phyloP scores from a whole-genome alignment of 352 stramenopile genomes.

The Globisporangium splendens region DNA sequence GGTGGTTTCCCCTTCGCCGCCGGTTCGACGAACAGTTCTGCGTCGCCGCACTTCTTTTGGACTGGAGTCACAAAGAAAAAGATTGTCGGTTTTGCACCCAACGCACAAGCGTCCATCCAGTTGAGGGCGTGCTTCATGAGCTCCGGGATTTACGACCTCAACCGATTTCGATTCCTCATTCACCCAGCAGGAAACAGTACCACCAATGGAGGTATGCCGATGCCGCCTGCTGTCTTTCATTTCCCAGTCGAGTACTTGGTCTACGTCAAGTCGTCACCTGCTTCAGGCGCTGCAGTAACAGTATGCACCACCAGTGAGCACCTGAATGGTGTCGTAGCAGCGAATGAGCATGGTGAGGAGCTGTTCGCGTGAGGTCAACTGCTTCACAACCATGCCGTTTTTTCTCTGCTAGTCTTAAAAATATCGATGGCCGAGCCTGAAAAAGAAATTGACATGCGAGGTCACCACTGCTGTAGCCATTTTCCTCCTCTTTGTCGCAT shows the following conservation, averaged over 20 bases:
- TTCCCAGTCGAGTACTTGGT: constrained; percentile 79
- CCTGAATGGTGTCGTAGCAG: no score
- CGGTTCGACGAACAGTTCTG: constrained; percentile 8
- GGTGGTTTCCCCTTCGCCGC: constrained; percentile 4
- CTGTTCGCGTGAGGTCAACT: no score
- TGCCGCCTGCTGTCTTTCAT: constrained; percentile 43
- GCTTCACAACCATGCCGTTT: no score
- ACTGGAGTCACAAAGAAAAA: constrained; percentile 72
- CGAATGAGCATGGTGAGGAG: no score
- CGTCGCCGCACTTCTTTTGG: constrained; percentile 78
- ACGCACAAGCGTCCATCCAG: constrained; percentile 37
- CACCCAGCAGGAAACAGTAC: constrained; percentile 12
- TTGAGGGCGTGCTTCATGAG: constrained; percentile 73
- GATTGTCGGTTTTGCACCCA: constrained; percentile 46
- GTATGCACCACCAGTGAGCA: no score
- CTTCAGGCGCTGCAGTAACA: neutral
- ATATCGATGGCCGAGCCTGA: no score
- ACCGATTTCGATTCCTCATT: constrained; percentile 70
- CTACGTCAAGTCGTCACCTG: constrained; percentile 38
- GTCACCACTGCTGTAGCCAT: no score
- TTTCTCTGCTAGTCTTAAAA: no score
- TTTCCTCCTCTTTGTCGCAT: no score
- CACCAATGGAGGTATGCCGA: neutral
- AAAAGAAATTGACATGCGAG: no score
- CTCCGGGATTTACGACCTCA: constrained; percentile 79